Base-by-base conservation (phyloP, 2,329 filamentous ascomycete species). In the Drechmeria coniospora region DNA sequence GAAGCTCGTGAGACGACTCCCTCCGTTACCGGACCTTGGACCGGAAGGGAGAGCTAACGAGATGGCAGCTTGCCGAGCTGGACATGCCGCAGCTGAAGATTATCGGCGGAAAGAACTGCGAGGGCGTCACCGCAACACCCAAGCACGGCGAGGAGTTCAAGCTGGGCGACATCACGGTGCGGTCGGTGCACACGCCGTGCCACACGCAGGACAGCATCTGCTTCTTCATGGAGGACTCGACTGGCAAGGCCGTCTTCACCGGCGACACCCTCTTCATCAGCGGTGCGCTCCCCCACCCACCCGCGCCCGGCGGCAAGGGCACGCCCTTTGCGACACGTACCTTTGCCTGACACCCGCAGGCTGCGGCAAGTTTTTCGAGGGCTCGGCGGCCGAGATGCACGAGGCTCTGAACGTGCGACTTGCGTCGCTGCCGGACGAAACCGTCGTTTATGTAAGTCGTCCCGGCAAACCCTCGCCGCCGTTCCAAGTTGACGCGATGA, bases 131-230 rank as follows among this genome's bases (percentile, higher is more conserved):
- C 15, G 64, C 64, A 41, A 92, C 79, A 0, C 87, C 87, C 0
- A 55, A 58, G 3, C 70, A 95, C 49, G 73, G 75, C 21, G 72
- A 82, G 38, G 71, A 63, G 3, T 93, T 94, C 62, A 77, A 71
- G 36, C 72, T 98, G 36, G 90, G 90, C 31, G 66, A 68, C 40
- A 90, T 98, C 51, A 66, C 68, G 10, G 78, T 94, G 32, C 87
- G 71, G 48, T 79, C 81, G 15, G 61, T 95, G n/a, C 80, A 95
- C 56, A 98, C 90, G 9, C 90, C 90, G 2, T 98, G 90, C 53
- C 90, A 98, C 51, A 98, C 90, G 2, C 86, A 94, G 58, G 90
- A 98, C 58, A 94, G 86, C 53, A 93, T 98, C 49, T 98, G 90
- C 63, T 98, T 76, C 61, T 82, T 75, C 41, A 74, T 90, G 61